Evolutionary conservation across 2,329 filamentous ascomycete genomes (phyloP).

Genomic region (Xylariales sp.): DNA sequence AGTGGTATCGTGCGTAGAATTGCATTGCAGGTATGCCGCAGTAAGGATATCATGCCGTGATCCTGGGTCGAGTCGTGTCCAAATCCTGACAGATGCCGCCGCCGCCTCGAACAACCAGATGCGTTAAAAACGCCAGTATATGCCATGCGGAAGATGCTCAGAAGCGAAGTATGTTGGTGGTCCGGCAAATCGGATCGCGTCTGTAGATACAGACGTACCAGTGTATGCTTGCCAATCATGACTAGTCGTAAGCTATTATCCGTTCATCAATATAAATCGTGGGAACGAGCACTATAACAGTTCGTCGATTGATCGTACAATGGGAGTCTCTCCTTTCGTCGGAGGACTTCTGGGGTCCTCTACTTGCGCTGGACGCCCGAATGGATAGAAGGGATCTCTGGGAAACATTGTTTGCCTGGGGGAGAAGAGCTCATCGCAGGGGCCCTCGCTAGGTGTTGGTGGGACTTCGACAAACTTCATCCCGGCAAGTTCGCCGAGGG

Average conservation of each 20-base stretch:
- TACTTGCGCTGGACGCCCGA: conserved; percentile 45
- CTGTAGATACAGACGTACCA: too few species aligned
- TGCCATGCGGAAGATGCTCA: not conserved
- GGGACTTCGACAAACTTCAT: conserved; percentile 50
- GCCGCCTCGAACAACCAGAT: too few species aligned
- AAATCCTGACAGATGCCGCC: too few species aligned
- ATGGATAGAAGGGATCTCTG: conserved; percentile 47
- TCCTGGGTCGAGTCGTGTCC: not conserved
- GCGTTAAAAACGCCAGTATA: not conserved
- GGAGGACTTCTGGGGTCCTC: conserved; percentile 71
- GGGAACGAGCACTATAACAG: too few species aligned
- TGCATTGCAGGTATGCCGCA: not conserved
- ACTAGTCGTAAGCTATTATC: too few species aligned
- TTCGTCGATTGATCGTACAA: conserved; percentile 74
- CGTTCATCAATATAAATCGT: too few species aligned
- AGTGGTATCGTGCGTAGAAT: too few species aligned
- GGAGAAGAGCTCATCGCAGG: conserved; percentile 51
- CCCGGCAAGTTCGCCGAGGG: conserved; percentile 37
- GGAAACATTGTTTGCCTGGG: conserved; percentile 49
- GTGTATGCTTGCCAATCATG: too few species aligned
- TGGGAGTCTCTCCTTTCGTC: conserved; percentile 68
- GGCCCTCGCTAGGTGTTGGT: conserved; percentile 45
- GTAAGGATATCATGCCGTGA: not conserved
- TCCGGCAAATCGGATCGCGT: too few species aligned
- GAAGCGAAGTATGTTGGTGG: conserved; percentile 6